phyloP scores from a whole-genome alignment of 441 rosid species.

The Erodium texanum region DNA sequence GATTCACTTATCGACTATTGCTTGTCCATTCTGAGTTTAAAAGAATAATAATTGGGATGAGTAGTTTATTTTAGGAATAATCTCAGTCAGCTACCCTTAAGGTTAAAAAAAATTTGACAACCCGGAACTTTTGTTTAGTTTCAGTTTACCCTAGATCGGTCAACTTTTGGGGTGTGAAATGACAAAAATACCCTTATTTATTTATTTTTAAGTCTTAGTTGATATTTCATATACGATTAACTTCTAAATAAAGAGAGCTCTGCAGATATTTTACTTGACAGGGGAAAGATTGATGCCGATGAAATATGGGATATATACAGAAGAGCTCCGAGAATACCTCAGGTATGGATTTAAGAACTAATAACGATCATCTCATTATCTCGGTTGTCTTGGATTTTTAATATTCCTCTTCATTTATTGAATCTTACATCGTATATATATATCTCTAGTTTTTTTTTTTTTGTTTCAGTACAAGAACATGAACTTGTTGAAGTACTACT shows the following conservation, averaged over 20 bases:
- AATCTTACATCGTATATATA: background rate
- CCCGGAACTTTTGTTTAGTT: too few relatives aligned
- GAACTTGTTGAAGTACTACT: background rate
- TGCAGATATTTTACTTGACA: conserved; percentile 78
- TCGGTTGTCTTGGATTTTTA: background rate
- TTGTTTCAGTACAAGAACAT: background rate
- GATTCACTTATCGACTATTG: conserved; percentile 3
- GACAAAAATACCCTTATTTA: too few relatives aligned
- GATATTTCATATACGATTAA: background rate
- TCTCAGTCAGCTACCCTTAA: too few relatives aligned
- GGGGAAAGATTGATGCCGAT: conserved; percentile 67
- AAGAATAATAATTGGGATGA: background rate
- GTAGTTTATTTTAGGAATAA: background rate
- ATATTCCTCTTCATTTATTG: background rate
- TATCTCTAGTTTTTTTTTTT: background rate
- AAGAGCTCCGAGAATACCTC: conserved; percentile 62
- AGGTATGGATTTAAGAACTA: conserved; percentile 33
- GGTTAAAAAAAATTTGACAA: too few relatives aligned
- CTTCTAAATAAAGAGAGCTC: background rate
- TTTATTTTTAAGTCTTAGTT: too few relatives aligned
- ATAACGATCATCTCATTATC: conserved; percentile 1
- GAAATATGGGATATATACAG: conserved; percentile 80
- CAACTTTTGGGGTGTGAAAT: too few relatives aligned
- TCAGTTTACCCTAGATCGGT: too few relatives aligned
- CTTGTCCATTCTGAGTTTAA: background rate